phyloP scores from a whole-genome alignment of 1,139 yeast genomes.

The Yamadazyma atlantica region DNA sequence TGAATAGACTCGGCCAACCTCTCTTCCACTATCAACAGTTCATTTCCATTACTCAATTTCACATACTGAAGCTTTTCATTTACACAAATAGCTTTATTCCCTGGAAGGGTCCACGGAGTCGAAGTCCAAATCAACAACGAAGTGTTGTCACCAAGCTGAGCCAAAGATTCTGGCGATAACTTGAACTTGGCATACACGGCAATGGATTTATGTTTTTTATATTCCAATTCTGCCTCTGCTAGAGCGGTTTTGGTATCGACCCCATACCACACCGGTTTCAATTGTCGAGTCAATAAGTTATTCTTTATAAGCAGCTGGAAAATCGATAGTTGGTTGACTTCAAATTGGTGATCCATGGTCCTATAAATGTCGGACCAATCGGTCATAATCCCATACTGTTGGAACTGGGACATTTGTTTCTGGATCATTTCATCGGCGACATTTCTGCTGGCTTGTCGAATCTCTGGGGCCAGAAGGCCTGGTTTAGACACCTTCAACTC shows the following conservation, averaged over 20 bases:
- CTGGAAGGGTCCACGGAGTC: conserved; percentile 95
- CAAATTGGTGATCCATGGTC: conserved; percentile 72
- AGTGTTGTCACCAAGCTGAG: conserved; percentile 9
- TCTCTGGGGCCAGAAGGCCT: conserved; percentile 33
- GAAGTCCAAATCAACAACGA: conserved; percentile 84
- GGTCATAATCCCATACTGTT: conserved; percentile 75
- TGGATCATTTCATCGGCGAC: conserved; percentile 69
- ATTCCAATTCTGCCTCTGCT: conserved; percentile 95
- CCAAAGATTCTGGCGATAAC: conserved; percentile 5
- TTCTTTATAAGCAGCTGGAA: conserved; percentile 65
- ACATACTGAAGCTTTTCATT: conserved; percentile 61
- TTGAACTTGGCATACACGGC: conserved; percentile 69
- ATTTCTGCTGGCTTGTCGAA: conserved; percentile 62
- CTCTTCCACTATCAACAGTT: conserved; percentile 50
- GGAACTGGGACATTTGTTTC: conserved; percentile 63
- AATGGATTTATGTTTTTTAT: conserved; percentile 71
- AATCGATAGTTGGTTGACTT: conserved; percentile 68
- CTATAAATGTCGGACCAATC: conserved; percentile 73
- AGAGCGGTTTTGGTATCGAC: conserved; percentile 90
- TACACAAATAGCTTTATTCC: conserved; percentile 81
- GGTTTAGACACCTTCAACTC: conserved; percentile 78
- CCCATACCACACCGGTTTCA: conserved; percentile 97
- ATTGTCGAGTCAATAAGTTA: conserved; percentile 75
- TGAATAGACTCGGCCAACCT: conserved; percentile 37
- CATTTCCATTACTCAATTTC: conserved; percentile 39